Evolutionary conservation across 225 moss, liverwort and hornwort species (phyloP).

Genomic region (Lunularia cruciata): DNA sequence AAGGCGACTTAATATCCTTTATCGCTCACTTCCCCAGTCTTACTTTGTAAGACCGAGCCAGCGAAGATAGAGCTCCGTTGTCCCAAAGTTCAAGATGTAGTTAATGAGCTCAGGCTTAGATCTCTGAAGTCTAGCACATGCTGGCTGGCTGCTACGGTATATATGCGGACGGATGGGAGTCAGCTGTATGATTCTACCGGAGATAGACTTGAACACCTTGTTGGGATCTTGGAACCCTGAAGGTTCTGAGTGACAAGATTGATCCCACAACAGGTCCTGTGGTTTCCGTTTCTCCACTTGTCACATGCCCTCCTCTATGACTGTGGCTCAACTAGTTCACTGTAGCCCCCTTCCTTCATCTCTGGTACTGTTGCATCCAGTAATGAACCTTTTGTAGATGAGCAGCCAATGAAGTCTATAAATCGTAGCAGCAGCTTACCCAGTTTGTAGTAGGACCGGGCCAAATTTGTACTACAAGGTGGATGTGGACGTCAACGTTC

Average conservation of each 20-base stretch:
- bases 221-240: not conserved
- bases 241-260: not conserved
- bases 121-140: conserved; percentile 10
- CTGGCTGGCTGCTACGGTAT: conserved; percentile 1
- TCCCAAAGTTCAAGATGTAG: conserved; percentile 8
- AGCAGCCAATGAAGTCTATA: too few relatives aligned
- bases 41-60: not conserved
- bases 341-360: not conserved
- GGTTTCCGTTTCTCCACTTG: not conserved
- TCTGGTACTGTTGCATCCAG: not conserved
- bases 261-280: not conserved
- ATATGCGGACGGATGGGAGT: not conserved
- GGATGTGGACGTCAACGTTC: not conserved
- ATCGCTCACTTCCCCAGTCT: not conserved
- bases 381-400: too few relatives aligned
- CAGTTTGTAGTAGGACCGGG: not conserved
- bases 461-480: too few relatives aligned
- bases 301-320: not conserved
- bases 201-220: not conserved
- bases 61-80: not conserved
- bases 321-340: not conserved
- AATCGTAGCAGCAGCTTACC: not conserved
- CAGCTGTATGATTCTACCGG: not conserved
- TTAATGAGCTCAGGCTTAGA: not conserved
- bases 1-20: conserved; percentile 1